Percentiles rank a stretch among this genome's conserved stretches.
Conservation (phyloP, 1,284 basidiomycete genomes). For the Cutaneotrichosporon arboriforme region DNA sequence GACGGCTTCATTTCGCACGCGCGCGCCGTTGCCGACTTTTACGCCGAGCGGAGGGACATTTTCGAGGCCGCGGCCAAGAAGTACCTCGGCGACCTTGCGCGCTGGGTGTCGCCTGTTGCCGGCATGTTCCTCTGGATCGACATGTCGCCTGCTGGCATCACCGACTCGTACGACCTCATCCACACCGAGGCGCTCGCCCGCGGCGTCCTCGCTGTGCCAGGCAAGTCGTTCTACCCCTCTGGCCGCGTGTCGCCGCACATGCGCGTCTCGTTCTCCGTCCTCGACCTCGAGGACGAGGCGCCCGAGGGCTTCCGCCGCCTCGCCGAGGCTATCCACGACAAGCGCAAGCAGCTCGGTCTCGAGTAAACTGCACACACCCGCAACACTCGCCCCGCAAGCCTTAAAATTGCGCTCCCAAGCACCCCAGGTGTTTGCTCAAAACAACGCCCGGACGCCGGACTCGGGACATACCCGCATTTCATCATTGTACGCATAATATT, state of each 20-base stretch:
- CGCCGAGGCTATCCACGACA: constrained; percentile 56
- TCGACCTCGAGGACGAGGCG: constrained; percentile 60
- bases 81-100: constrained; percentile 68
- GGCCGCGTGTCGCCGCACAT: constrained; percentile 65
- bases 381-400: too few species aligned
- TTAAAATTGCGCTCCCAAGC: too few species aligned
- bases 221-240: constrained; percentile 65
- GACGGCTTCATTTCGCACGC: constrained; percentile 73
- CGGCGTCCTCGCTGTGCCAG: constrained; percentile 84
- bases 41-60: constrained; percentile 66
- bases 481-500: too few species aligned
- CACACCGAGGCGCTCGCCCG: constrained; percentile 68
- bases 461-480: too few species aligned
- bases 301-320: constrained; percentile 70
- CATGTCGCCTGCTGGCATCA: constrained; percentile 37
- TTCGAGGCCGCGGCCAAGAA: constrained; percentile 72
- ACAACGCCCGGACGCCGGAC: too few species aligned
- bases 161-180: constrained; percentile 72
- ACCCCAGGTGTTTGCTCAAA: too few species aligned
- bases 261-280: constrained; percentile 71
- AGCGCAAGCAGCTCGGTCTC: constrained; percentile 20
- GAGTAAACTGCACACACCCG: constrained; percentile 2
- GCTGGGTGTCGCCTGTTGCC: constrained; percentile 79
- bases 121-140: constrained; percentile 86
- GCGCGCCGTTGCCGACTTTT: constrained; percentile 67